These are phyloP conservation scores for Aspergillus melleus DNA, from an alignment of 2,329 filamentous ascomycete genomes.

Conservation along the genomic window DNA sequence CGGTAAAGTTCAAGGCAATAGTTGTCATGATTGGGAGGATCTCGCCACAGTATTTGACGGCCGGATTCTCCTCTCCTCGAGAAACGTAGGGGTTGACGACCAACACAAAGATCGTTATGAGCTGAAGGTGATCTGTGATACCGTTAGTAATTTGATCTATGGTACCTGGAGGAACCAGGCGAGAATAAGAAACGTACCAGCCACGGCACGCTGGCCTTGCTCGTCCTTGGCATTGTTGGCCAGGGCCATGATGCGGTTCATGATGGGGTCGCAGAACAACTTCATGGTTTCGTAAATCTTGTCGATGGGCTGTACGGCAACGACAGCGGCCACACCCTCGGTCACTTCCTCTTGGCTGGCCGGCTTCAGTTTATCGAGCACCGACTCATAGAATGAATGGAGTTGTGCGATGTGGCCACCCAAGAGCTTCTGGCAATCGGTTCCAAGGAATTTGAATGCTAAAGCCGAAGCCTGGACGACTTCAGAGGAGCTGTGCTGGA, in stretches of 20 bases:
- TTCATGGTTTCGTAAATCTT: constrained; percentile 85
- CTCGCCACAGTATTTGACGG: constrained; percentile 94
- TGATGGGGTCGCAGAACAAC: constrained; percentile 87
- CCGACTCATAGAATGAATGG: constrained; percentile 87
- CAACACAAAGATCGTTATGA: constrained; percentile 89
- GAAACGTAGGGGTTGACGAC: constrained; percentile 72
- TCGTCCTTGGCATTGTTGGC: constrained; percentile 84
- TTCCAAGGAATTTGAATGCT: constrained; percentile 95
- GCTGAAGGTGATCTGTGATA: constrained; percentile 74
- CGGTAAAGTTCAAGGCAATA: constrained; percentile 83
- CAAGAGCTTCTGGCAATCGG: constrained; percentile 85
- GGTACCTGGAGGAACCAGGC: background rate
- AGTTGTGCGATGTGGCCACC: constrained; percentile 81
- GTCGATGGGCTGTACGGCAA: constrained; percentile 77
- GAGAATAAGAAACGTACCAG: constrained; percentile 54
- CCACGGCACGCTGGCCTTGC: constrained; percentile 79
- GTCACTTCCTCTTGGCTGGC: constrained; percentile 94
- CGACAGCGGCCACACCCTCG: constrained; percentile 88
- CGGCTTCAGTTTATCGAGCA: constrained; percentile 80
- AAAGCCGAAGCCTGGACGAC: constrained; percentile 89
- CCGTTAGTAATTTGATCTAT: constrained; percentile 12
- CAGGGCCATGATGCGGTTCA: constrained; percentile 79
- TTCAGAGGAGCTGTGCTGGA: constrained; percentile 83
- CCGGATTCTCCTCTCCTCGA: constrained; percentile 74
- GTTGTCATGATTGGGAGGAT: constrained; percentile 85